Conservation (phyloP, 345 rosid species). For the Citrus trifoliata region DNA sequence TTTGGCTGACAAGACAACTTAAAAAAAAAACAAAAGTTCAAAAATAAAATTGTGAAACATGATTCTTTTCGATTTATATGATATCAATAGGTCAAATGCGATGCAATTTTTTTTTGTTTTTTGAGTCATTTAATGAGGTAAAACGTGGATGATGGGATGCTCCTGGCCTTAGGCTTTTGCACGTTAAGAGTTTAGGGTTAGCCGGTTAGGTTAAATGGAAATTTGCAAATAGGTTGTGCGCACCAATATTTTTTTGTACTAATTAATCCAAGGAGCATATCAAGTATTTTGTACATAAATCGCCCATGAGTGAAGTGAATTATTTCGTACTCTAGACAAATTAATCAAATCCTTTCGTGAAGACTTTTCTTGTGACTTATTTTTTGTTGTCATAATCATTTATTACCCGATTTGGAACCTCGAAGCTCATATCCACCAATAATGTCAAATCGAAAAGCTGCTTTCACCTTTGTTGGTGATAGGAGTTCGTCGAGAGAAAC, state of each 20-base stretch:
- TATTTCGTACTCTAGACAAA: too few species aligned
- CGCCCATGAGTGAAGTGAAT: too few species aligned
- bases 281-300: neutral
- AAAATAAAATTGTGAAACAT: neutral
- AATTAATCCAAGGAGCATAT: neutral
- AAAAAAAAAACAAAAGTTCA: too few species aligned
- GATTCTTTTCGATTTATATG: neutral
- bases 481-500: neutral
- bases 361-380: neutral
- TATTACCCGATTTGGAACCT: constrained; percentile 12
- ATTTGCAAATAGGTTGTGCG: neutral
- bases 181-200: too few species aligned
- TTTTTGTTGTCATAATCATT: neutral
- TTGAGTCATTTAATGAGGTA: neutral
- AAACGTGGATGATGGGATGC: neutral
- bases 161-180: too few species aligned
- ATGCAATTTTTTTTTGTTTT: neutral
- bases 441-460: neutral
- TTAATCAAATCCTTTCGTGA: too few species aligned
- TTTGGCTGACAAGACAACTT: neutral
- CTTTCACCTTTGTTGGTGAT: neutral
- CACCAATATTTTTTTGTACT: neutral
- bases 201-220: neutral
- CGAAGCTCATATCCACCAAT: neutral
- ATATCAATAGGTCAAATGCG: neutral